Percentiles rank a stretch among this genome's conserved stretches.
Conservation (phyloP, 371 early-diverging fungal genomes). For the Mucor plumbeus region DNA sequence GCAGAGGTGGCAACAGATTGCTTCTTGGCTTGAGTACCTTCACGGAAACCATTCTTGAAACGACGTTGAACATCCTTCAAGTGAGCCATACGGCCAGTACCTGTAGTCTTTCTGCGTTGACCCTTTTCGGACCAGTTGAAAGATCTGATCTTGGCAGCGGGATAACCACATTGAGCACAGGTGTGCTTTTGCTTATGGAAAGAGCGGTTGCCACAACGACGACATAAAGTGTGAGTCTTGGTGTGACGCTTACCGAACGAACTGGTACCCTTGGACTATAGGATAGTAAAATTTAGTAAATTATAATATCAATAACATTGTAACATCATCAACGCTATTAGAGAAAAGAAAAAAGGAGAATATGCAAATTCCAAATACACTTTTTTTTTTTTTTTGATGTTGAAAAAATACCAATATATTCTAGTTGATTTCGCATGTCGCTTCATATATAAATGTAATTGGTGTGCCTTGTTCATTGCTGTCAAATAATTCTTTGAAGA, state of each 20-base stretch:
- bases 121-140: constrained; percentile 97
- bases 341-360: background rate
- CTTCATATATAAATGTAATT: background rate
- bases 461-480: background rate
- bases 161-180: constrained; percentile 99
- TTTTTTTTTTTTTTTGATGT: background rate
- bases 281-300: background rate
- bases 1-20: constrained; percentile 43
- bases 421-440: background rate
- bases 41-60: constrained; percentile 97
- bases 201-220: constrained; percentile 96
- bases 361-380: background rate
- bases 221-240: constrained; percentile 98
- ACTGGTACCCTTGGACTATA: constrained; percentile 97
- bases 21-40: constrained; percentile 73
- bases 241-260: constrained; percentile 99
- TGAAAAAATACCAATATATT: background rate
- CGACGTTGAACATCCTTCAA: constrained; percentile 89
- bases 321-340: constrained; percentile 5
- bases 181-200: constrained; percentile 99
- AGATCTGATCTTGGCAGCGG: constrained; percentile 94
- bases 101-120: constrained; percentile 96
- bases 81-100: constrained; percentile 98
- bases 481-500: background rate
- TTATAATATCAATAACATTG: background rate